These are phyloP conservation scores for Zelopaecilomyces penicillatus DNA, from an alignment of 2,329 filamentous ascomycete genomes.

Conservation along the genomic window DNA sequence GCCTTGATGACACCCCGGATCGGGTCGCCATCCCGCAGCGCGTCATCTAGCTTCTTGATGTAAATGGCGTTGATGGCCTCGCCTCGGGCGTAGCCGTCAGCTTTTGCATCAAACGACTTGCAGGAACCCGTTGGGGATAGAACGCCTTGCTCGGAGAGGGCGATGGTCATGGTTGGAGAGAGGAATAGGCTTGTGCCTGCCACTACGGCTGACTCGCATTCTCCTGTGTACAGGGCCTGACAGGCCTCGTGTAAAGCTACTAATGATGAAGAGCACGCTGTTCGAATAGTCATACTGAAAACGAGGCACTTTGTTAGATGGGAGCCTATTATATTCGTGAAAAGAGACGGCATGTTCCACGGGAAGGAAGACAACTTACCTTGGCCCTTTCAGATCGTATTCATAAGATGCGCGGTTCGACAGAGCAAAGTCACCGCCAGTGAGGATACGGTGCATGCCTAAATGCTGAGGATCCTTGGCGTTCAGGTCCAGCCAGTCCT, in stretches of 20 bases:
- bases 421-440: conserved; percentile 17
- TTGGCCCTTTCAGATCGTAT: conserved; percentile 24
- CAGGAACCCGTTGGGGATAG: conserved; percentile 25
- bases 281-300: conserved; percentile 24
- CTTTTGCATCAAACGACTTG: conserved; percentile 33
- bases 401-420: conserved; percentile 27
- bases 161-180: conserved; percentile 14
- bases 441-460: conserved; percentile 14
- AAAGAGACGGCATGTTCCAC: neutral
- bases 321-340: neutral
- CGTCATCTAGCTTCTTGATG: conserved; percentile 38
- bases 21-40: conserved; percentile 37
- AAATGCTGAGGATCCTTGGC: conserved; percentile 13
- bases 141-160: conserved; percentile 26
- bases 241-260: conserved; percentile 28
- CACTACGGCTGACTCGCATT: conserved; percentile 21
- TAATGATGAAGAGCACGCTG: conserved; percentile 30
- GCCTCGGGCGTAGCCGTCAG: conserved; percentile 42
- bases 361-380: conserved; percentile 12
- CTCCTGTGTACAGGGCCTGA: conserved; percentile 16
- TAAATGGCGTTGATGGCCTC: conserved; percentile 38
- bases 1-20: conserved; percentile 31
- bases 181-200: conserved; percentile 23
- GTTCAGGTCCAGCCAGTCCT: conserved; percentile 17
- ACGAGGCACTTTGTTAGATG: neutral